Evolutionary conservation across 305 asterid species (phyloP), one percentile per base, ranked within the genome.

Genomic region (Lippia alba): DNA sequence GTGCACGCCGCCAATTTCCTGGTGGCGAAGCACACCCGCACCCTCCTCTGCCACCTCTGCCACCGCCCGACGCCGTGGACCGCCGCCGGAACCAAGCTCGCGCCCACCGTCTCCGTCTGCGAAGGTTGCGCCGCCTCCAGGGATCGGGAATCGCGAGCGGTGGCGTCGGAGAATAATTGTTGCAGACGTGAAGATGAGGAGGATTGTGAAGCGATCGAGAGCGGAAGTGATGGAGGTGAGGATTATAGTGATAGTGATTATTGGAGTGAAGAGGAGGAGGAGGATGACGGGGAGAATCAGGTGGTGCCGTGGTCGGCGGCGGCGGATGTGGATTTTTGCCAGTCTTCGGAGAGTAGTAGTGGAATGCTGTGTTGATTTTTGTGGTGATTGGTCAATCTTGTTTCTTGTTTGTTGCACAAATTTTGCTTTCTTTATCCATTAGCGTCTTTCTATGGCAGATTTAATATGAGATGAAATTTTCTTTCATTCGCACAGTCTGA

Each of bases 1-100:
- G 96, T 87, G 9, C 96, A 90, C 78, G 76, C 84, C 66, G 94
- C 96, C 18, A 90, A 90, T 64, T 90, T 90, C 56, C 79, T 90
- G 14, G 97, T 88, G 4, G 96, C 96, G 1, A 85, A 85, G 30
- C 96, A 90, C 79, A 64, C 83, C 1, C 85, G 97, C 48, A 78
- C 75, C 40, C 86, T 88, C 12, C 92, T 86, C 66, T 88, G 96
- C 82, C 85, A 84, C 70, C 82, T 76, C 57, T 90, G 97, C 81
- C 71, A 67, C 60, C 80, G 84, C 0, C 84, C 80, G 2, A 88
- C 96, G 16, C 87, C 88, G 4, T 90, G 97, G 97, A 82, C 60
- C 39, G 93, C 94, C 46, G 74, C 89, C 70, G 97, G 97, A 0
- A 45, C 79, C n/a, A 86, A 82, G 66, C 89, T 86, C 55, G 80